Evolutionary conservation across 441 rosid species (phyloP).

Genomic region (Populus hybrid): DNA sequence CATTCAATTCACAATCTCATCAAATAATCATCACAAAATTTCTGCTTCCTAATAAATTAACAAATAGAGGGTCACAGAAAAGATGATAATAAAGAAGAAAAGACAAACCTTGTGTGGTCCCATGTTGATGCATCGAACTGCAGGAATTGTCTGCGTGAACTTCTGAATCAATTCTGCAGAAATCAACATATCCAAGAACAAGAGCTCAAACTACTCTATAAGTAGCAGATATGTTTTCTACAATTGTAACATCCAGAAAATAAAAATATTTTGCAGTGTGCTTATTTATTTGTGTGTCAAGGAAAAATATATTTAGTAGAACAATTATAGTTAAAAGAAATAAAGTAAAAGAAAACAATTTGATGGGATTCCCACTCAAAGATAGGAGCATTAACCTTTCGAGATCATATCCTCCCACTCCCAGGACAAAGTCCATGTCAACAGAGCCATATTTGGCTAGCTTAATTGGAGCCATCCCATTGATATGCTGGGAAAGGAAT

Average conservation of each 20-base stretch:
- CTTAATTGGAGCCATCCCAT: conserved; percentile 59
- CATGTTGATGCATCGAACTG: conserved; percentile 32
- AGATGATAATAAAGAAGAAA: conserved; percentile 1
- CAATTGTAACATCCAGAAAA: not conserved
- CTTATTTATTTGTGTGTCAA: not conserved
- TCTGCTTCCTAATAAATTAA: not conserved
- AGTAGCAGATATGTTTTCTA: not conserved
- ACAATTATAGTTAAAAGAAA: not conserved
- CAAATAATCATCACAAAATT: not conserved
- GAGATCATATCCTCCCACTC: conserved; percentile 74
- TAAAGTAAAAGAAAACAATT: not conserved
- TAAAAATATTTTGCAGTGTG: not conserved
- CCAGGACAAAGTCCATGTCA: conserved; percentile 75
- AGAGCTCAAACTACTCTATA: not conserved
- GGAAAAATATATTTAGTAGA: not conserved
- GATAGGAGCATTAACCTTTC: conserved; percentile 42
- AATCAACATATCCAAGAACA: conserved; percentile 15
- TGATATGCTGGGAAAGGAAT: conserved; percentile 43
- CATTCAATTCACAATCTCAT: not conserved
- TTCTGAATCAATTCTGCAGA: conserved; percentile 59
- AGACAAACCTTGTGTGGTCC: conserved; percentile 35
- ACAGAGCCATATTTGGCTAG: conserved; percentile 54
- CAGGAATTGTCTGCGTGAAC: conserved; percentile 37
- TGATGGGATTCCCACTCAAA: conserved; percentile 9
- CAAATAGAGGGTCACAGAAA: not conserved